These are phyloP conservation scores for Diaporthe citriasiana DNA, from an alignment of 2,329 filamentous ascomycete genomes.

Conservation along the genomic window DNA sequence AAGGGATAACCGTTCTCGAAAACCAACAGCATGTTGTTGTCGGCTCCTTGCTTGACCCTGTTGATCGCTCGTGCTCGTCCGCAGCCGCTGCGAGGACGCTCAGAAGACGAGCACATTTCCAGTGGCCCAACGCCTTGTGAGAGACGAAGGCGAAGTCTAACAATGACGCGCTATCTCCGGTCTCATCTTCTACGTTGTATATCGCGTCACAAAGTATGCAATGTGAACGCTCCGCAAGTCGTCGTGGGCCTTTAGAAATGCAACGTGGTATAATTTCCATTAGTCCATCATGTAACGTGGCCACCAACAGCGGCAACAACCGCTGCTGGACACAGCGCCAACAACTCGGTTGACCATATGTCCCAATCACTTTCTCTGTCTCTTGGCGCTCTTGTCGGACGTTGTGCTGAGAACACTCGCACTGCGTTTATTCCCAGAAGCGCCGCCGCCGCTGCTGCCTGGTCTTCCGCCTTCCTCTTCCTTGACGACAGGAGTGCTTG, in stretches of 20 bases:
- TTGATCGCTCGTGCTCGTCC: not conserved
- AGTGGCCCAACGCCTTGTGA: not conserved
- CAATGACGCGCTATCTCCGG: not conserved
- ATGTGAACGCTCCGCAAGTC: not conserved
- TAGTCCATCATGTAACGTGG: not conserved
- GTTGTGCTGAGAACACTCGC: slow-evolving; percentile 82
- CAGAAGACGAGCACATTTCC: not conserved
- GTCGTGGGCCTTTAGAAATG: not conserved
- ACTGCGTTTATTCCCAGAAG: slow-evolving; percentile 77
- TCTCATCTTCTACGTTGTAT: not conserved
- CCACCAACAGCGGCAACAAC: not conserved
- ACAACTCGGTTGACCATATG: slow-evolving; percentile 44
- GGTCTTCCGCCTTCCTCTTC: slow-evolving; percentile 51
- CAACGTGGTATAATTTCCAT: slow-evolving; percentile 22
- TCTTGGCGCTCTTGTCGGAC: slow-evolving; percentile 75
- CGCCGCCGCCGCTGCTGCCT: slow-evolving; percentile 55
- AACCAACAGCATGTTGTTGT: not conserved
- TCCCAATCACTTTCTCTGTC: slow-evolving; percentile 66
- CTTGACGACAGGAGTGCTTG: slow-evolving; percentile 45
- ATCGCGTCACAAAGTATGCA: not conserved
- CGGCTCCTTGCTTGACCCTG: not conserved
- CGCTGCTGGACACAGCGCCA: not conserved
- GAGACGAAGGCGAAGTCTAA: not conserved
- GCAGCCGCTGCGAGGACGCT: not conserved
- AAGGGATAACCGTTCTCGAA: not conserved